Conservation (phyloP, 345 rosid genomes). For the Clausena lansium region DNA sequence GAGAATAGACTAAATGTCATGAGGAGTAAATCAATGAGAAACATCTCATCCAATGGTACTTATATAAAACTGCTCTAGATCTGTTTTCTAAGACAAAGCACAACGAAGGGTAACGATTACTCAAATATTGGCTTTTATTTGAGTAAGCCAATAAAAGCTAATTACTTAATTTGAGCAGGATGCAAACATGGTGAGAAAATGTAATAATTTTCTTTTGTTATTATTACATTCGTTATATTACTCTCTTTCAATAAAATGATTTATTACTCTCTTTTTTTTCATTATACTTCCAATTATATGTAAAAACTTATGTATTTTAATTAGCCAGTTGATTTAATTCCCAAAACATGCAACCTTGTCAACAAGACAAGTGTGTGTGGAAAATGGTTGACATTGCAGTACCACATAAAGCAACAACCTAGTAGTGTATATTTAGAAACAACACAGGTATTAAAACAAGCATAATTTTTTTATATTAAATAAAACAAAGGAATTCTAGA, state of each 20-base stretch:
- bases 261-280: not conserved
- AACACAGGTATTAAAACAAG: not conserved
- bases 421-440: not conserved
- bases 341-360: not conserved
- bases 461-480: no score
- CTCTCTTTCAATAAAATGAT: no score
- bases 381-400: not conserved
- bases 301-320: not conserved
- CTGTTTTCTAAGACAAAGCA: not conserved
- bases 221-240: no score
- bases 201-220: no score
- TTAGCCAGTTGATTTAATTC: not conserved
- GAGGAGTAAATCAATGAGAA: not conserved
- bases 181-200: no score
- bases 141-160: no score
- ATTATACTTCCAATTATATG: not conserved
- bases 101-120: not conserved
- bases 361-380: not conserved
- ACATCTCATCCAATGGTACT: not conserved
- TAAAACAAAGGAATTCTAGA: not conserved
- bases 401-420: not conserved
- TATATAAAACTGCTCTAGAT: not conserved
- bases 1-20: not conserved
- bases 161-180: no score
- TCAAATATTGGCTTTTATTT: no score